Evolutionary conservation across 208 protist species (phyloP).

Genomic region (Trypanosoma brucei): DNA sequence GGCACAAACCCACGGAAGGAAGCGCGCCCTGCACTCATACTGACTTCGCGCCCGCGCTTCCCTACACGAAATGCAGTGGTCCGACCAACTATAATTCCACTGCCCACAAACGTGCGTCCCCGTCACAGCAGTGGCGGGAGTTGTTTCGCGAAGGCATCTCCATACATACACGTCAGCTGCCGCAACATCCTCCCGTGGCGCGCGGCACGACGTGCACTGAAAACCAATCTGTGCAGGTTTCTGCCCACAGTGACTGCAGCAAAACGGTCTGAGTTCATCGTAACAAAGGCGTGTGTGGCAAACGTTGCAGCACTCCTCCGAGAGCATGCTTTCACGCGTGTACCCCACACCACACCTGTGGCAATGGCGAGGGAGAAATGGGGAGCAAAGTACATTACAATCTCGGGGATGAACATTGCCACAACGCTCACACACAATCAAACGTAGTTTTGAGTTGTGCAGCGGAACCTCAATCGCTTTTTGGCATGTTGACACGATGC

Average conservation of each 20-base stretch:
- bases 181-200: conserved; percentile 41
- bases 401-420: conserved; percentile 60
- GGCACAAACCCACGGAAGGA: conserved; percentile 45
- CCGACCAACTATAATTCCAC: conserved; percentile 81
- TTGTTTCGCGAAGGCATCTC: conserved; percentile 56
- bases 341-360: conserved; percentile 48
- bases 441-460: conserved; percentile 15
- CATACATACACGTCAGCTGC: conserved; percentile 37
- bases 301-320: conserved; percentile 27
- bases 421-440: conserved; percentile 56
- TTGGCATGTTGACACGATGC: conserved; percentile 6
- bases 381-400: conserved; percentile 38
- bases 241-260: conserved; percentile 34
- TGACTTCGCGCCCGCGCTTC: conserved; percentile 31
- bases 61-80: conserved; percentile 38
- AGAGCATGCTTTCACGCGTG: conserved; percentile 4
- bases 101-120: conserved; percentile 30
- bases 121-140: conserved; percentile 3
- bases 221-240: conserved; percentile 41
- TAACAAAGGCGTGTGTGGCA: conserved; percentile 43
- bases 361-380: conserved; percentile 54
- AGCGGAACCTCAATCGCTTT: background rate
- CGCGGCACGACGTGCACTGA: conserved; percentile 48
- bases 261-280: conserved; percentile 66
- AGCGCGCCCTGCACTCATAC: conserved; percentile 54